Conservation (phyloP, 306 rosid genomes). For the Citrullus colocynthis region DNA sequence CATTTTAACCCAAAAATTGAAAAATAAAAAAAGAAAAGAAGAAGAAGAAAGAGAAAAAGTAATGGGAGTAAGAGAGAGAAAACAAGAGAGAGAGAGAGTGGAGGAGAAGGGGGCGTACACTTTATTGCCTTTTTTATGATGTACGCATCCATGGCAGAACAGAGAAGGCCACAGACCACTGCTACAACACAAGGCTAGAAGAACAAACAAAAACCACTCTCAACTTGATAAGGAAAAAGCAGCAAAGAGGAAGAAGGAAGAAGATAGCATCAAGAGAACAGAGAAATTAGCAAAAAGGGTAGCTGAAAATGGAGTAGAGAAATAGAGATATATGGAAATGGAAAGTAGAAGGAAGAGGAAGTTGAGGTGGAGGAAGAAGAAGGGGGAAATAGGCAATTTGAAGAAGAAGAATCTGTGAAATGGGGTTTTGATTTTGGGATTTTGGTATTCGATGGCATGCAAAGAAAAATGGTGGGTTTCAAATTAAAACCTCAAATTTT, state of each 20-base stretch:
- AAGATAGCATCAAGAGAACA: not conserved
- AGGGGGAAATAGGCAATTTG: not conserved
- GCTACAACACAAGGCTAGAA: slow-evolving; percentile 24
- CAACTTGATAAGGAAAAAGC: not conserved
- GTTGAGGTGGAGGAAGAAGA: not conserved
- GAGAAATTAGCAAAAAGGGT: not conserved
- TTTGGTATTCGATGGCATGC: not conserved
- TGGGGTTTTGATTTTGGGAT: not conserved
- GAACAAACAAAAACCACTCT: not conserved
- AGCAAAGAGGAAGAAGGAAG: not conserved
- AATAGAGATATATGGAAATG: not conserved
- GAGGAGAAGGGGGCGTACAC: slow-evolving; percentile 25
- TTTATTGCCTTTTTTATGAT: slow-evolving; percentile 36
- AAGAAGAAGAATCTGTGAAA: not conserved
- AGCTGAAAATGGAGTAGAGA: slow-evolving; percentile 4
- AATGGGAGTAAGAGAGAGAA: not conserved
- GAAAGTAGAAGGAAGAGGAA: slow-evolving; percentile 13
- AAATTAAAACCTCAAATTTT: not conserved
- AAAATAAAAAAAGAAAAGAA: not conserved
- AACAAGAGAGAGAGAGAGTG: slow-evolving; percentile 14
- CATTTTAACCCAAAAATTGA: not conserved
- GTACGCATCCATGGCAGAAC: slow-evolving; percentile 49
- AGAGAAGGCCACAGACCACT: slow-evolving; percentile 23
- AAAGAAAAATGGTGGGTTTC: slow-evolving; percentile 6
- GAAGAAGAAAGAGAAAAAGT: not conserved